phyloP scores from a whole-genome alignment of 257 asterid species.

The Scutellaria barbata region DNA sequence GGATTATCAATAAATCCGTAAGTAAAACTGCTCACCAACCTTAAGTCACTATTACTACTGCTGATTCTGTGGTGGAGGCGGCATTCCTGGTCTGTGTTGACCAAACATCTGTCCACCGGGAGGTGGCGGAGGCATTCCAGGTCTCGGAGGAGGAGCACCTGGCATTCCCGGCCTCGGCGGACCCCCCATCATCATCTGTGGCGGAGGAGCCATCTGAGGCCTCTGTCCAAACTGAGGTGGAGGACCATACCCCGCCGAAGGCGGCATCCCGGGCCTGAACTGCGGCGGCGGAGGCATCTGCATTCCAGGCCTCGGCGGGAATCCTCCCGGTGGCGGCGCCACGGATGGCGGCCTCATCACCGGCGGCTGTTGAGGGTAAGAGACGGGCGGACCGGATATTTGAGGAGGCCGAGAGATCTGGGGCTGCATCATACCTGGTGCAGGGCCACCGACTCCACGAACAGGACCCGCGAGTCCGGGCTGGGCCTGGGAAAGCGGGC shows the following conservation, averaged over 20 bases:
- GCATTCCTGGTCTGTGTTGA: conserved; percentile 95
- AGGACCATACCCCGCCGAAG: conserved; percentile 56
- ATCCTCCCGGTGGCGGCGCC: conserved; percentile 60
- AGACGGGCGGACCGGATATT: conserved; percentile 68
- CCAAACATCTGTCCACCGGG: conserved; percentile 76
- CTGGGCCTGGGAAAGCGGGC: conserved; percentile 71
- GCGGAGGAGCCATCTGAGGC: conserved; percentile 74
- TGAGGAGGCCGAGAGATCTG: conserved; percentile 85
- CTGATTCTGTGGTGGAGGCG: conserved; percentile 85
- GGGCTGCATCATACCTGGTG: conserved; percentile 98
- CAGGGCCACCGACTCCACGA: conserved; percentile 92
- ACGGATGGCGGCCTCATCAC: conserved; percentile 64
- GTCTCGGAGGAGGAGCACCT: conserved; percentile 71
- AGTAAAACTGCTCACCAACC: too few species aligned
- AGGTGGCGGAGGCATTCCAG: conserved; percentile 70
- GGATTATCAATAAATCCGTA: too few species aligned
- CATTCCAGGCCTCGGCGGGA: conserved; percentile 52
- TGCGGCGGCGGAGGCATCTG: conserved; percentile 62
- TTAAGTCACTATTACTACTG: conserved; percentile 40
- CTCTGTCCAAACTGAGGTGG: conserved; percentile 86
- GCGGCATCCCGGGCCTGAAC: conserved; percentile 62
- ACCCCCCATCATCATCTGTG: conserved; percentile 74
- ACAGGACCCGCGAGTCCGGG: conserved; percentile 90
- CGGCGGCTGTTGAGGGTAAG: conserved; percentile 64
- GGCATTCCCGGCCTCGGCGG: conserved; percentile 89